Evolutionary conservation across 202 grass and related monocot species (phyloP).

Genomic region (Zoysia matrella): DNA sequence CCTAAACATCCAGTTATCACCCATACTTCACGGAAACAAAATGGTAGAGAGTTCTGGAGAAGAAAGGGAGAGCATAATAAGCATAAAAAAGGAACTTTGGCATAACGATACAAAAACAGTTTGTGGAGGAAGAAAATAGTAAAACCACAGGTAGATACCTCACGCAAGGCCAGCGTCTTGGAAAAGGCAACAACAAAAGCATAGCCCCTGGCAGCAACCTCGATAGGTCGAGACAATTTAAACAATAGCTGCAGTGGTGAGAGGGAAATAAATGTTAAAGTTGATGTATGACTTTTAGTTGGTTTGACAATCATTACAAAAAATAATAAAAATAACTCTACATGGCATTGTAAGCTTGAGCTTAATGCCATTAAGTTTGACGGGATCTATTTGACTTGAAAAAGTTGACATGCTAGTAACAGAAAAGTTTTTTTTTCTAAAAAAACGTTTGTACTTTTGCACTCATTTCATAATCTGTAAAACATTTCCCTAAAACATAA

Average conservation of each 20-base stretch:
- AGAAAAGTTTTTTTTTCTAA: neutral
- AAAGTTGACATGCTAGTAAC: neutral
- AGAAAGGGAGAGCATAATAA: slow-evolving; percentile 47
- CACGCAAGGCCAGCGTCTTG: slow-evolving; percentile 83
- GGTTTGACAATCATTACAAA: neutral
- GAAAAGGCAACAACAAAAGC: slow-evolving; percentile 89
- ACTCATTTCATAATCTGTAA: slow-evolving; percentile 1
- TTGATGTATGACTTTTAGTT: slow-evolving; percentile 13
- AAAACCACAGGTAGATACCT: slow-evolving; percentile 59
- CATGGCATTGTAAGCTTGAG: slow-evolving; percentile 19
- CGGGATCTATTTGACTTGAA: neutral
- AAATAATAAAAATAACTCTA: slow-evolving; percentile 14
- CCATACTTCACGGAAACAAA: slow-evolving; percentile 98
- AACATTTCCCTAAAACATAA: neutral
- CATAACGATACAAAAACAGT: slow-evolving; percentile 39
- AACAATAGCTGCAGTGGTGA: slow-evolving; percentile 81
- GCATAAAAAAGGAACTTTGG: slow-evolving; percentile 32
- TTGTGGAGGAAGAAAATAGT: slow-evolving; percentile 30
- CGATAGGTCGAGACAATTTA: slow-evolving; percentile 78
- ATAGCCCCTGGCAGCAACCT: slow-evolving; percentile 93
- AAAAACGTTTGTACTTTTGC: neutral
- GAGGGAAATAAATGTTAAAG: slow-evolving; percentile 42
- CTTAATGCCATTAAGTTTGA: neutral
- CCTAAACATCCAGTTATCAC: slow-evolving; percentile 90
- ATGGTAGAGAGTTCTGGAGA: slow-evolving; percentile 75